phyloP scores from a whole-genome alignment of 495 filamentous ascomycete genomes.

The Chaetomium cochliodes region DNA sequence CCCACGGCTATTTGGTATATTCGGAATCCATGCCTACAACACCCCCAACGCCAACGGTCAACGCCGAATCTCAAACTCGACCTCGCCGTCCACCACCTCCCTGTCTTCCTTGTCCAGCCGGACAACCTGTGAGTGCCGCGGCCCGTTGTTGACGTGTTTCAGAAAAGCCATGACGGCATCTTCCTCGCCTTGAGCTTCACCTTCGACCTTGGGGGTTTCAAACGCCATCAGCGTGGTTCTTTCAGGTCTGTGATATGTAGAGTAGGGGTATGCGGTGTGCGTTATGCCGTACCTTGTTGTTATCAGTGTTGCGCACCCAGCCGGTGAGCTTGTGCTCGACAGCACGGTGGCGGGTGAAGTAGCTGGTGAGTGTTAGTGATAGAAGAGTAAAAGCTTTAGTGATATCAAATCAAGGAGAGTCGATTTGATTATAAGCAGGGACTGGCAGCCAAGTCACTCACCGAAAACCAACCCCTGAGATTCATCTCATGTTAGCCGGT shows the following conservation, averaged over 20 bases:
- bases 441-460: background rate
- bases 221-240: background rate
- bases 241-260: too few relatives aligned
- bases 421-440: too few relatives aligned
- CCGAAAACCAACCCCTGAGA: constrained; percentile 27
- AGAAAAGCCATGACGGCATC: constrained; percentile 65
- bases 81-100: constrained; percentile 60
- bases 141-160: constrained; percentile 73
- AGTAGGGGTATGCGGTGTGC: too few relatives aligned
- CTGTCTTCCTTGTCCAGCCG: constrained; percentile 68
- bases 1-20: background rate
- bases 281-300: constrained; percentile 59
- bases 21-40: background rate
- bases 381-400: background rate
- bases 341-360: constrained; percentile 71
- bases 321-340: constrained; percentile 65
- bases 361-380: constrained; percentile 42
- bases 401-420: too few relatives aligned
- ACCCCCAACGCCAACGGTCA: constrained; percentile 15
- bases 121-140: constrained; percentile 63
- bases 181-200: constrained; percentile 78
- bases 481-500: background rate
- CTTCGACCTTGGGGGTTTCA: constrained; percentile 63
- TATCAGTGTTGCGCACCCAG: constrained; percentile 72
- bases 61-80: constrained; percentile 56